Base-by-base conservation (phyloP, 2,329 filamentous ascomycete genomes). In the Dactylonectria estremocensis region DNA sequence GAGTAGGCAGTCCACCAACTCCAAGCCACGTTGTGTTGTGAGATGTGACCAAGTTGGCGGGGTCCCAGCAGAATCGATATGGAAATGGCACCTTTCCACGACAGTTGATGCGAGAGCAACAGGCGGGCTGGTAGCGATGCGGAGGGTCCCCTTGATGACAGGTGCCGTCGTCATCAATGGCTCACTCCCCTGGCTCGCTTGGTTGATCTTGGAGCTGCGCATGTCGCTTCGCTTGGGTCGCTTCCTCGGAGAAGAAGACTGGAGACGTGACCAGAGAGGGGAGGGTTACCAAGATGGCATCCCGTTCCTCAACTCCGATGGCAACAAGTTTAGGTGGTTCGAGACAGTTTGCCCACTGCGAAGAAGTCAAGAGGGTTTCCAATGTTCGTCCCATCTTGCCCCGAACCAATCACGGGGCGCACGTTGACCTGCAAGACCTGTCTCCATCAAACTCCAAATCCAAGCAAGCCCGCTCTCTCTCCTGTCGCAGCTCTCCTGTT, bases 31-130 rank as follows among this genome's bases (percentile, higher is more conserved):
- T 66, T 62, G 55, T 63, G 16, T 48, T 48, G 57, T 52, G 37
- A 16, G 16, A 40, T 35, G 28, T 46, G 53, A 57, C 45, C 40
- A 45, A 22, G 49, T 46, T 33, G 45, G 53, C 49, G 50, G 53
- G 43, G 18, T 46, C 61, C 64, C 64, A 46, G 20, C 55, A 48
- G 53, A 24, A 73, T 71, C 55, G 61, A 67, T 58, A 74, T 71
- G 52, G 63, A 67, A 58, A 74, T 69, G 60, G 58, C 60, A 61
- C 48, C 60, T 52, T 61, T 52, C 45, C 49, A 55, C 64, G 55
- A 46, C 33, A 33, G 13, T 52, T 52, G 49, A 33, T 24, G 49
- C 16, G 24, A 52, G 48, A 28, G 49, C 49, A 28, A 10, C 28
- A 28, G 7, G 24, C 24, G 24, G 28, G 8, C 28, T 33, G 31